Evolutionary conservation across 2,329 filamentous ascomycete species (phyloP).

Genomic region (Podosphaera xanthii): DNA sequence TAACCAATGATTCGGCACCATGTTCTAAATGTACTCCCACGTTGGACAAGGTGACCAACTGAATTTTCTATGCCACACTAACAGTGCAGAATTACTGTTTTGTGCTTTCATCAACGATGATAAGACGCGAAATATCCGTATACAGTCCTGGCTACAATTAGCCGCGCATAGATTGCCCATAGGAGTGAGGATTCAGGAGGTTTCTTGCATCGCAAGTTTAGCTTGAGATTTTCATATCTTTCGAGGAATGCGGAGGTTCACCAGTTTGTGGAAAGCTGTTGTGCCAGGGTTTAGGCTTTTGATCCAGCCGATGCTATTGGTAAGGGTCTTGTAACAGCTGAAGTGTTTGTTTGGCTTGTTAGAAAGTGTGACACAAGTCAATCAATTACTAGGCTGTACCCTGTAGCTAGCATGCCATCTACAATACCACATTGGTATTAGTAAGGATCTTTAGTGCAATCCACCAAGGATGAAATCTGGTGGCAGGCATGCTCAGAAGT

Average conservation of each 20-base stretch:
- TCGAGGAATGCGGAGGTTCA: neutral
- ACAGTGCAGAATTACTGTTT: neutral
- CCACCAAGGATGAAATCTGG: too few species aligned
- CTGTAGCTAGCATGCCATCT: too few species aligned
- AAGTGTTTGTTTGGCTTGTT: too few species aligned
- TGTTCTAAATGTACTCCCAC: neutral
- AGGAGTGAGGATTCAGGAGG: neutral
- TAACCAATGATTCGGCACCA: too few species aligned
- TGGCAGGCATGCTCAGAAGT: too few species aligned
- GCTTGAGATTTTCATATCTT: neutral
- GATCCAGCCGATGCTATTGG: neutral
- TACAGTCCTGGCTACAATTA: neutral
- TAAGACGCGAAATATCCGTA: neutral
- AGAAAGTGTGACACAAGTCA: too few species aligned
- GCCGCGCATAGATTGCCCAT: neutral
- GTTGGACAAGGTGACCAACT: neutral
- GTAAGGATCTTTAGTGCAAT: too few species aligned
- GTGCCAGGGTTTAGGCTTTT: neutral
- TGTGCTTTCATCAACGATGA: neutral
- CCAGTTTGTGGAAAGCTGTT: neutral
- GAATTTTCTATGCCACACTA: neutral
- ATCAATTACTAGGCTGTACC: too few species aligned
- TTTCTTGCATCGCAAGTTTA: neutral
- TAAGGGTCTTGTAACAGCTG: neutral
- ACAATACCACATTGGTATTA: too few species aligned